Evolutionary conservation across 164 flowering plant genomes (phyloP).

Genomic region (Aristolochia californica): DNA sequence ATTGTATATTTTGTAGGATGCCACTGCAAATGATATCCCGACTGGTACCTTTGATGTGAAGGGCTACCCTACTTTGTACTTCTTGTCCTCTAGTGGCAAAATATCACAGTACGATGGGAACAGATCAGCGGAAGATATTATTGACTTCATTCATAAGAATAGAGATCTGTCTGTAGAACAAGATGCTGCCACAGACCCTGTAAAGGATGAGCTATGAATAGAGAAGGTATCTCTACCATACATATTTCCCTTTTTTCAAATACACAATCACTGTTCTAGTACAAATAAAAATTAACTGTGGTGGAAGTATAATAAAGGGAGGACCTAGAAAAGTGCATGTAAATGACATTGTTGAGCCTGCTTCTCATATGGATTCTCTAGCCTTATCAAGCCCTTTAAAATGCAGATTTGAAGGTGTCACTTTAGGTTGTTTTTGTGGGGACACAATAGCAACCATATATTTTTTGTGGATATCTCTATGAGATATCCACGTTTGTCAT

Average conservation of each 20-base stretch:
- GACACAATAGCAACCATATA: too few species aligned
- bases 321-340: too few species aligned
- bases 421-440: too few species aligned
- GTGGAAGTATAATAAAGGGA: too few species aligned
- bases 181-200: slow-evolving; percentile 3
- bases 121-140: slow-evolving; percentile 54
- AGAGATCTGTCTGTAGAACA: slow-evolving; percentile 23
- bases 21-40: slow-evolving; percentile 75
- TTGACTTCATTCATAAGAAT: slow-evolving; percentile 59
- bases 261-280: background rate
- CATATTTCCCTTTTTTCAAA: background rate
- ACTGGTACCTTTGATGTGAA: slow-evolving; percentile 47
- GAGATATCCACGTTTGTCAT: too few species aligned
- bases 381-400: too few species aligned
- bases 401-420: too few species aligned
- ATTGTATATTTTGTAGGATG: slow-evolving; percentile 44
- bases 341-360: too few species aligned
- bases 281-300: background rate
- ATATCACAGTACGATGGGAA: slow-evolving; percentile 52
- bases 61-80: slow-evolving; percentile 83
- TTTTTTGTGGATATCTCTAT: too few species aligned
- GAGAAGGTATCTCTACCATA: background rate
- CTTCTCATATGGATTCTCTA: too few species aligned
- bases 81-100: slow-evolving; percentile 58
- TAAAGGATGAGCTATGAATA: slow-evolving; percentile 50